Evolutionary conservation across 1,284 basidiomycete species (phyloP).

Genomic region (Sporisorium exsertum): DNA sequence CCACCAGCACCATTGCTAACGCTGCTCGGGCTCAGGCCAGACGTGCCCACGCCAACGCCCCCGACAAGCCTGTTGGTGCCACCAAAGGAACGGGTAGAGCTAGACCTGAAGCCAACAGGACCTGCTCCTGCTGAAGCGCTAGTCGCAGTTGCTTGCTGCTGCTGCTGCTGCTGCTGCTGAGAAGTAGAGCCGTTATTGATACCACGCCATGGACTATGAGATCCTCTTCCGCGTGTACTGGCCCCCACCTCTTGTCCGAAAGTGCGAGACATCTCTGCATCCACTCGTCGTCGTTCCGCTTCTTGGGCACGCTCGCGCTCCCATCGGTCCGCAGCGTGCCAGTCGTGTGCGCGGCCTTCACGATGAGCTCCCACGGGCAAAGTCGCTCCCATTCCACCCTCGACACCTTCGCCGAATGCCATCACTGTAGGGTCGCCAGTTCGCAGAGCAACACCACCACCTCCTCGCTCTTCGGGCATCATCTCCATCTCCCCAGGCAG

Average conservation of each 20-base stretch:
- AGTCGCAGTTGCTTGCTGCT: not conserved
- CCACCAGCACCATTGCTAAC: not conserved
- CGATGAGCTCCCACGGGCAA: constrained; percentile 36
- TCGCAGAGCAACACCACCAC: constrained; percentile 1
- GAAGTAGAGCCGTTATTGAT: not conserved
- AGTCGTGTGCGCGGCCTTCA: constrained; percentile 30
- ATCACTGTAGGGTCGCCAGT: not conserved
- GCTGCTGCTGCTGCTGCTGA: constrained; percentile 1
- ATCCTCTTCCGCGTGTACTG: constrained; percentile 43
- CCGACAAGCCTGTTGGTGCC: constrained; percentile 17
- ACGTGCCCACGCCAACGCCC: constrained; percentile 14
- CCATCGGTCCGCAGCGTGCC: constrained; percentile 34
- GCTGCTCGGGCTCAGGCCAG: constrained; percentile 9
- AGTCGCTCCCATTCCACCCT: constrained; percentile 41
- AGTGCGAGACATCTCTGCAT: constrained; percentile 54
- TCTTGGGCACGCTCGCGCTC: constrained; percentile 41
- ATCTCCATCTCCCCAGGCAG: constrained; percentile 53
- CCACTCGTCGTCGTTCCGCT: constrained; percentile 43
- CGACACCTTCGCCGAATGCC: constrained; percentile 22
- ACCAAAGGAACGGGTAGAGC: constrained; percentile 24
- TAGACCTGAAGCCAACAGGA: constrained; percentile 20
- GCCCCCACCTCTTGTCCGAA: constrained; percentile 52
- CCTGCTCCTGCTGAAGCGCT: not conserved
- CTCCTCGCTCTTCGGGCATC: constrained; percentile 20
- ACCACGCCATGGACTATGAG: constrained; percentile 45